Evolutionary conservation across 2,329 filamentous ascomycete species (phyloP), one percentile per base, ranked within the genome.

Genomic region (Ophiostoma novo-ulmi): DNA sequence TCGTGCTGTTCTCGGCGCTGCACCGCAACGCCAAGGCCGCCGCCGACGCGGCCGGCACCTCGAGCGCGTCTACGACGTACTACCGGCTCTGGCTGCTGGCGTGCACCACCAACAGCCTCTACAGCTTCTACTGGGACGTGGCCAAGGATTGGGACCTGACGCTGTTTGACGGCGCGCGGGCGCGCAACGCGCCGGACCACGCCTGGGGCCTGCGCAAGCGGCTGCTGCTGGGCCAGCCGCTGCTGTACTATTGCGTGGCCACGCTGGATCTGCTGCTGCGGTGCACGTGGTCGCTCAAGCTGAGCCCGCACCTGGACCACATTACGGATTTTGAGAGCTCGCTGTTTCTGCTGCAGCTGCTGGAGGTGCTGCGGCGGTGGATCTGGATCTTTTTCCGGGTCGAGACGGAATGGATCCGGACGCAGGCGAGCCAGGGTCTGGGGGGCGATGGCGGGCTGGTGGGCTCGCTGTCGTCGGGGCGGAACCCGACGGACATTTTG

Each of bases 121-220:
- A 97, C 81, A 93, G 91, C n/a, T 98, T 98, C 82, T 99, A 95
- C 84, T 99, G 95, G 95, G 95, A 99, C 77, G 89, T 98, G 39
- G 86, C 92, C 70, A 95, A 94, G 81, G 95, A 99, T 83, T 99
- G 95, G 95, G 95, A 98, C 77, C 84, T 99, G 73, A 92, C 91
- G 0, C 84, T 98, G 17, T 91, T 98, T 77, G 70, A 38, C 17
- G 87, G 90, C 2, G 78, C 83, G 1, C 80, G 80, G 52, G 83
- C 87, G 73, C 87, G 90, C 73, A 83, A 84, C 74, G 84, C 85
- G 13, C 85, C 85, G 1, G 87, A 90, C 36, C 86, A 94, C 75
- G 87, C 92, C 0, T 95, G 87, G 78, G 95, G 92, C 1, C 83
- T 99, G 64, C 89, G 95, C 38, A 85, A 88, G 68, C 85, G 90